phyloP scores from a whole-genome alignment of 169 alveolate genomes.

The Amoebophrya sp. region DNA sequence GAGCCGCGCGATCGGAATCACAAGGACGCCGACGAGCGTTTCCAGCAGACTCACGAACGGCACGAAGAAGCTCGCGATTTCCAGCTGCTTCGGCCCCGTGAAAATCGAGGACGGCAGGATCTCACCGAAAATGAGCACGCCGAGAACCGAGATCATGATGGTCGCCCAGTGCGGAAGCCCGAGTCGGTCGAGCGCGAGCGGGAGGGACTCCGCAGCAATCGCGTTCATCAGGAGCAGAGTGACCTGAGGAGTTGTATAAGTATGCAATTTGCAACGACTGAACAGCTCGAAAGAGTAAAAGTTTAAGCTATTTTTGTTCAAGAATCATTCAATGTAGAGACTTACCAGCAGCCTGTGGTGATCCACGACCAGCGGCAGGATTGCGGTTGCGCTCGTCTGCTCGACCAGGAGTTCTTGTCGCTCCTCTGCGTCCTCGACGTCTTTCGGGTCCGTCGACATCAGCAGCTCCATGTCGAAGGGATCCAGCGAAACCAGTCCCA shows the following conservation, averaged over 20 bases:
- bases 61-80: constrained; percentile 56
- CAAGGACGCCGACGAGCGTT: not conserved
- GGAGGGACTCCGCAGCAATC: constrained; percentile 71
- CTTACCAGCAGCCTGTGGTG: not conserved
- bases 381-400: not conserved
- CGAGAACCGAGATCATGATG: not conserved
- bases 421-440: not conserved
- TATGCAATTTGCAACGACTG: not conserved
- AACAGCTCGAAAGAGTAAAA: too few species aligned
- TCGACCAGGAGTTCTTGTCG: not conserved
- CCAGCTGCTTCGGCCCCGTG: constrained; percentile 74
- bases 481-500: constrained; percentile 73
- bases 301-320: too few species aligned
- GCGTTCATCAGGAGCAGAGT: constrained; percentile 70
- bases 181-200: constrained; percentile 60
- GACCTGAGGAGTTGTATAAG: constrained; percentile 24
- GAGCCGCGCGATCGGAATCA: constrained; percentile 8
- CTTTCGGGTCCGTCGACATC: constrained; percentile 14
- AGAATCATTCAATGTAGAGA: too few species aligned
- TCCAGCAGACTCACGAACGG: constrained; percentile 42
- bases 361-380: not conserved
- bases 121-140: constrained; percentile 57
- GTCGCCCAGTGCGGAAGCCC: constrained; percentile 43
- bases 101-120: constrained; percentile 79
- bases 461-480: constrained; percentile 54